phyloP scores from a whole-genome alignment of 345 rosid species.

The Sapria himalayana region DNA sequence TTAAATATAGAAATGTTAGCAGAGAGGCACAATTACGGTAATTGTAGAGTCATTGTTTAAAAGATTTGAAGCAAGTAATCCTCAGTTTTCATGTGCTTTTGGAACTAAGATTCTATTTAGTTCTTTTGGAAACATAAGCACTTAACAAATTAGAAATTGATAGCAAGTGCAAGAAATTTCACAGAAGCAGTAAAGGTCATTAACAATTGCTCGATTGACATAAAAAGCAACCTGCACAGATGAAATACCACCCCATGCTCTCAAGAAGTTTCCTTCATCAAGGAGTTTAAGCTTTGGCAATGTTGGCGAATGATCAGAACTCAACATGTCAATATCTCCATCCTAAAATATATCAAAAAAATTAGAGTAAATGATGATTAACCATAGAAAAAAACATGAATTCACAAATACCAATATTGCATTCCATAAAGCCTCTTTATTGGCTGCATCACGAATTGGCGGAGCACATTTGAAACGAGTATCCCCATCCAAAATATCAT shows the following conservation, averaged over 20 bases:
- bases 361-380: background rate
- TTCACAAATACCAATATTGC: conserved; percentile 48
- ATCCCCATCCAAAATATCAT: conserved; percentile 76
- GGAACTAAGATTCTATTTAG: no score
- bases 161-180: no score
- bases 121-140: no score
- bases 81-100: no score
- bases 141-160: no score
- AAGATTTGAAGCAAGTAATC: no score
- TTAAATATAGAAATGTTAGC: no score
- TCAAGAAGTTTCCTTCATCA: conserved; percentile 61
- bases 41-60: no score
- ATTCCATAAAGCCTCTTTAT: conserved; percentile 66
- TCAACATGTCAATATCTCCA: conserved; percentile 73
- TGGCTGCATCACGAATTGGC: conserved; percentile 63
- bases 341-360: conserved; percentile 22
- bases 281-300: conserved; percentile 58
- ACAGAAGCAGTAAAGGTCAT: no score
- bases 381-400: conserved; percentile 3
- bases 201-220: no score
- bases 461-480: conserved; percentile 95
- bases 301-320: conserved; percentile 96
- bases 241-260: conserved; percentile 97
- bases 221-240: conserved; percentile 81
- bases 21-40: no score